A percentile compares a stretch with the other conserved stretches of the same genome.
Conservation (phyloP, 768 basidiomycete species). For the Amanita brunnescens region DNA sequence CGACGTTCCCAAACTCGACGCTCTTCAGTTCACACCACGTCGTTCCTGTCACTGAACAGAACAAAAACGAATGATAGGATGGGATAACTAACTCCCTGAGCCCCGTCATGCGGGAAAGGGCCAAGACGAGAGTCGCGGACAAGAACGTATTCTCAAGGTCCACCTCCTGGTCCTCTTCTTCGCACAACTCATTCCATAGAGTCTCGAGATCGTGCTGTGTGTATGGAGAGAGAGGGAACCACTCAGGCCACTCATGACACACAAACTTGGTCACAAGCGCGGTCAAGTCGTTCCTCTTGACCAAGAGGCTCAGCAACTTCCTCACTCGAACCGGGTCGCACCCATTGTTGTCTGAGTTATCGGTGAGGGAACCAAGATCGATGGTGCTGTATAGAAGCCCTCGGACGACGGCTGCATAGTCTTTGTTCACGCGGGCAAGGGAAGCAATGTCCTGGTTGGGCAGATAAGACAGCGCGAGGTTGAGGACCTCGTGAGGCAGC, state of each 20-base stretch:
- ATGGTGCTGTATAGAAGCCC: not conserved
- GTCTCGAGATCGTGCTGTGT: conserved; percentile 1
- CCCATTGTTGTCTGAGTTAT: not conserved
- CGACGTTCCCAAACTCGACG: conserved; percentile 28
- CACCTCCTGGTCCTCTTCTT: not conserved
- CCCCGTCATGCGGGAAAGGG: conserved; percentile 38
- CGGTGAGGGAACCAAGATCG: not conserved
- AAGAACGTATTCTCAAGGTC: conserved; percentile 18
- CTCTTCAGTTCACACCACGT: conserved; percentile 17
- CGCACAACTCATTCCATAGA: not conserved
- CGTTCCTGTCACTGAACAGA: conserved; percentile 15
- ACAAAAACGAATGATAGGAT: conserved; percentile 31
- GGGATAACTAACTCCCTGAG: conserved; percentile 32
- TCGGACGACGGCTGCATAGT: not conserved
- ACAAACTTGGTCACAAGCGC: conserved; percentile 30
- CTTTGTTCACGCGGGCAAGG: not conserved
- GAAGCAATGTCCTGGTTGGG: conserved; percentile 2
- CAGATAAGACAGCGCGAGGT: not conserved
- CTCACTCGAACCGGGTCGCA: not conserved
- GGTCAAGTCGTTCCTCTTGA: conserved; percentile 22
- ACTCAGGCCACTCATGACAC: conserved; percentile 35
- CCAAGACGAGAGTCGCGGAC: conserved; percentile 34
- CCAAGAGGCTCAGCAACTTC: not conserved
- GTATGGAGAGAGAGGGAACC: conserved; percentile 19
- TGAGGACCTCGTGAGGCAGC: conserved; percentile 1